A percentile compares a stretch with the other conserved stretches of the same genome.
Conservation (phyloP, 108 stramenopile genomes). For the Mayamaea pseudoterrestris region DNA sequence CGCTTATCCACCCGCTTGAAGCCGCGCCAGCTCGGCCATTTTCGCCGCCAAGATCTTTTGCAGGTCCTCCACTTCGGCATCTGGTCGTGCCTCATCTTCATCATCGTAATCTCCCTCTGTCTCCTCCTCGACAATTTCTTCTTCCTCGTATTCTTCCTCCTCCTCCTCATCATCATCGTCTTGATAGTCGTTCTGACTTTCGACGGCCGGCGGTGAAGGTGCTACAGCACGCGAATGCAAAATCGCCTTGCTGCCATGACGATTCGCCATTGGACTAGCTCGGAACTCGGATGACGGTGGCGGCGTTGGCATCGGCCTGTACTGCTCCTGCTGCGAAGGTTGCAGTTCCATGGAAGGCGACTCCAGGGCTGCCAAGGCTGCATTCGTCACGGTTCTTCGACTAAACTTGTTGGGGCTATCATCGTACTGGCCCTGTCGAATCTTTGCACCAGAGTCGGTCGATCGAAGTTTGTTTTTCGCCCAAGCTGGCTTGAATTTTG, state of each 20-base stretch:
- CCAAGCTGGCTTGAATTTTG: conserved; percentile 5
- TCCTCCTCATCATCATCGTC: conserved; percentile 2
- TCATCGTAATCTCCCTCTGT: not conserved
- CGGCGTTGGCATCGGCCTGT: not conserved
- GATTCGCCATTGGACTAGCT: not conserved
- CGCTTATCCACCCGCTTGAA: no score
- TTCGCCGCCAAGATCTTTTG: conserved; percentile 7
- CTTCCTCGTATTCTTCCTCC: not conserved
- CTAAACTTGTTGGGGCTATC: conserved; percentile 4
- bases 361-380: not conserved
- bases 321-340: not conserved
- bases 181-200: not conserved
- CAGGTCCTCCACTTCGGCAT: conserved; percentile 2
- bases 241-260: not conserved
- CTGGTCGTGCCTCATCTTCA: not conserved
- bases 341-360: not conserved
- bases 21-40: conserved; percentile 1
- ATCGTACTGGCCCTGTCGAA: conserved; percentile 7
- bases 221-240: no score
- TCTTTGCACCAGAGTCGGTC: not conserved
- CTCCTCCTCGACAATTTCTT: not conserved
- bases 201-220: not conserved
- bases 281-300: not conserved
- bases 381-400: not conserved
- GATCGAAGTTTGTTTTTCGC: conserved; percentile 5